A percentile compares a stretch with the other conserved stretches of the same genome.
phyloP scores from a whole-genome alignment of 2,329 filamentous ascomycete genomes.

The Colletotrichum lindemuthianum region DNA sequence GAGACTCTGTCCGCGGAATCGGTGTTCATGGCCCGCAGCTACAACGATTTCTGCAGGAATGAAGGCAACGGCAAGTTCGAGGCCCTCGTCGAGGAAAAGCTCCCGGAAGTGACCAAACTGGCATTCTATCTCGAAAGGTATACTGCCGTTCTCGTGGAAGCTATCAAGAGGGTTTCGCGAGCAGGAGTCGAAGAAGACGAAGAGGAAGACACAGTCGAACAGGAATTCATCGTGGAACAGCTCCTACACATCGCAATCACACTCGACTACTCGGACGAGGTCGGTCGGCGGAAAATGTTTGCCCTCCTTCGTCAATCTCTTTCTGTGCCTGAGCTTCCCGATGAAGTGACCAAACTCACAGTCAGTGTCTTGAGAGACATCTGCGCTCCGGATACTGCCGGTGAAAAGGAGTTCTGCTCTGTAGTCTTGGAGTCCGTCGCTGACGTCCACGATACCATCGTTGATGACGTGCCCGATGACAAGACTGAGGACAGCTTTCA shows the following conservation, averaged over 20 bases:
- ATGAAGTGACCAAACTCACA: conserved; percentile 90
- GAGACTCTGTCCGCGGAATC: conserved; percentile 85
- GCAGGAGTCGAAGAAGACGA: conserved; percentile 70
- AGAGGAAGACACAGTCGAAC: conserved; percentile 86
- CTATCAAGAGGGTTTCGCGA: conserved; percentile 66
- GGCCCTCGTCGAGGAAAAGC: conserved; percentile 85
- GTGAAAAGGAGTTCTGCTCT: conserved; percentile 85
- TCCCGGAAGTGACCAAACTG: conserved; percentile 92
- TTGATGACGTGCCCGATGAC: conserved; percentile 69
- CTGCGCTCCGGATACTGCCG: conserved; percentile 77
- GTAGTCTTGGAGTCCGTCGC: conserved; percentile 92
- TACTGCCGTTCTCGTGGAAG: conserved; percentile 73
- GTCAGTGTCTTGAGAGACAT: conserved; percentile 85
- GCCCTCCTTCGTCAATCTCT: conserved; percentile 86
- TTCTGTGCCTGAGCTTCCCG: conserved; percentile 86
- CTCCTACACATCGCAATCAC: conserved; percentile 91
- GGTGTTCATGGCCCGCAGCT: conserved; percentile 88
- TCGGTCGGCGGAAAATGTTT: conserved; percentile 96
- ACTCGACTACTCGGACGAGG: conserved; percentile 97
- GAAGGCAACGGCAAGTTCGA: conserved; percentile 80
- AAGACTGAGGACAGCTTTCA: conserved; percentile 83
- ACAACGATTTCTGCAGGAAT: conserved; percentile 90
- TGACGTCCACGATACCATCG: conserved; percentile 95
- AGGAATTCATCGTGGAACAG: conserved; percentile 96
- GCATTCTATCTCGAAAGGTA: conserved; percentile 89